phyloP scores from a whole-genome alignment of 495 filamentous ascomycete genomes.

The Penicillium coprophilum region DNA sequence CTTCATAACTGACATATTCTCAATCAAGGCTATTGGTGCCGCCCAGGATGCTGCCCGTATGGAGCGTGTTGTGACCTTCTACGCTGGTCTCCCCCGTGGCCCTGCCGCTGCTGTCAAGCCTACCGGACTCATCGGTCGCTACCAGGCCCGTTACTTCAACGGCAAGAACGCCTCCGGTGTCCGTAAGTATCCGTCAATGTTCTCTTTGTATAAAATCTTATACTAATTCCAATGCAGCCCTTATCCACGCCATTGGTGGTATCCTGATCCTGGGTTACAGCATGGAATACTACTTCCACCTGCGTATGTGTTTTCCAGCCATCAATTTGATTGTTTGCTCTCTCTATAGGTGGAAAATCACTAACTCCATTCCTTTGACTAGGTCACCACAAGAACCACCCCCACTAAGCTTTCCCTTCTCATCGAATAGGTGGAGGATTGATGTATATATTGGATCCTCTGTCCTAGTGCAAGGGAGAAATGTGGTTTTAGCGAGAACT shows the following conservation, averaged over 20 bases:
- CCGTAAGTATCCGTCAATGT: constrained; percentile 62
- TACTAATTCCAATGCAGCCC: constrained; percentile 54
- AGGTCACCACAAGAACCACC: constrained; percentile 99
- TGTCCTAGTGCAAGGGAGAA: constrained; percentile 30
- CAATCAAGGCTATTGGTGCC: constrained; percentile 81
- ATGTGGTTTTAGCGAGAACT: constrained; percentile 32
- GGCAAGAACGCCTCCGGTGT: constrained; percentile 82
- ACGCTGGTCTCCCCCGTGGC: constrained; percentile 93
- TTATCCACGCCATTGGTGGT: constrained; percentile 78
- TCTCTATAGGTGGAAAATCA: not conserved
- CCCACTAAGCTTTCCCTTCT: constrained; percentile 65
- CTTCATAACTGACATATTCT: constrained; percentile 27
- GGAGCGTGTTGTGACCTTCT: constrained; percentile 96
- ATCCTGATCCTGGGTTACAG: constrained; percentile 82
- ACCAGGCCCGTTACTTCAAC: constrained; percentile 86
- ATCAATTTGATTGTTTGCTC: not conserved
- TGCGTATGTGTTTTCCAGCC: constrained; percentile 64
- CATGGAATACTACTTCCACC: constrained; percentile 99
- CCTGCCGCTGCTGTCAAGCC: constrained; percentile 75
- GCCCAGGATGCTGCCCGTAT: constrained; percentile 93
- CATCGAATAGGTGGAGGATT: constrained; percentile 30
- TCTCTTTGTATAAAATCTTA: not conserved
- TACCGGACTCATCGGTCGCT: constrained; percentile 77
- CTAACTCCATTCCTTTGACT: constrained; percentile 19
- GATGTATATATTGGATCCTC: constrained; percentile 44